A percentile compares a stretch with the other conserved stretches of the same genome.
These are phyloP conservation scores for Zoysia japonica DNA, from an alignment of 176 grass and related monocot species.

Conservation along the genomic window DNA sequence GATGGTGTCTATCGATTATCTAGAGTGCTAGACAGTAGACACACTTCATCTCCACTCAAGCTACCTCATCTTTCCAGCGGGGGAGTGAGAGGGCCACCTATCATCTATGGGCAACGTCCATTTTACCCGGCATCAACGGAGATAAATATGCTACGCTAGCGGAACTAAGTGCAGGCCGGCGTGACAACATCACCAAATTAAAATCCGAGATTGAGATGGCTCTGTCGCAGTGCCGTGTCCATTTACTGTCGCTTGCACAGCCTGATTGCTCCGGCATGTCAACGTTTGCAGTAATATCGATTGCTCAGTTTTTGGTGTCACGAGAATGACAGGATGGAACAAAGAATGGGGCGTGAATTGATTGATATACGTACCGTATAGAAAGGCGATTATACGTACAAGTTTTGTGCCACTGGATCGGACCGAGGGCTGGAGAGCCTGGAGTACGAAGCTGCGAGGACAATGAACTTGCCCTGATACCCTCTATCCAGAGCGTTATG, in stretches of 20 bases:
- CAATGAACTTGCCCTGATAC: neutral
- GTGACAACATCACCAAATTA: neutral
- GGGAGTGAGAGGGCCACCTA: neutral
- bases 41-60: neutral
- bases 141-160: constrained; percentile 5
- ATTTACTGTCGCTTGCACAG: neutral
- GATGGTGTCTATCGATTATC: neutral
- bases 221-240: neutral
- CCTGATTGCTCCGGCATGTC: neutral
- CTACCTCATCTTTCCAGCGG: neutral
- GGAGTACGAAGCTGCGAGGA: neutral
- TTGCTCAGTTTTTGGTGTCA: neutral
- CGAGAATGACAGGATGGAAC: neutral
- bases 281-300: neutral
- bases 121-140: neutral
- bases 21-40: too few relatives aligned
- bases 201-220: neutral
- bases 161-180: neutral
- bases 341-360: neutral
- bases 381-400: neutral
- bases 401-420: neutral
- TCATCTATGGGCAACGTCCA: neutral
- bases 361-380: neutral
- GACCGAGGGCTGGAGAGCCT: neutral
- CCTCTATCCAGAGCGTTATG: neutral